phyloP scores from a whole-genome alignment of 306 rosid species.

The Lagenaria siceraria region DNA sequence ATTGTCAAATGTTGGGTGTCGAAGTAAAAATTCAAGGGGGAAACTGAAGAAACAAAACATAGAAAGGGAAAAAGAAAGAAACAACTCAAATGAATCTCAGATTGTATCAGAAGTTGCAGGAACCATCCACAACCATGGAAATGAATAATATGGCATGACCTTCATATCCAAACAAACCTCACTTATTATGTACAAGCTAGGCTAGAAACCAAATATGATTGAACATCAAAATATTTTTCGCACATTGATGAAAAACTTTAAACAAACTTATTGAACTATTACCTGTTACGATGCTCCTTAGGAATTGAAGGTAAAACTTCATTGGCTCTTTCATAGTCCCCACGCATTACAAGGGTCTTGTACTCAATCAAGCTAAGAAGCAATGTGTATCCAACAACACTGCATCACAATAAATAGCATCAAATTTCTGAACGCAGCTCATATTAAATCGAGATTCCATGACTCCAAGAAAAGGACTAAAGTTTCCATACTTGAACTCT shows the following conservation, averaged over 20 bases:
- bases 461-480: slow-evolving; percentile 10
- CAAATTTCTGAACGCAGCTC: slow-evolving; percentile 9
- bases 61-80: not conserved
- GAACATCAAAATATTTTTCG: not conserved
- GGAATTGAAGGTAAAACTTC: slow-evolving; percentile 93
- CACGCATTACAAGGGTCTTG: slow-evolving; percentile 99
- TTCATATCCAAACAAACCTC: not conserved
- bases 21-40: not conserved
- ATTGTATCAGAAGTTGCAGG: not conserved
- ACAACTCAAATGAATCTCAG: not conserved
- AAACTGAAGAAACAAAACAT: not conserved
- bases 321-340: slow-evolving; percentile 87
- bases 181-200: not conserved
- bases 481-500: slow-evolving; percentile 82
- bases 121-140: not conserved
- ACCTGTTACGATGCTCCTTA: slow-evolving; percentile 94
- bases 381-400: slow-evolving; percentile 87
- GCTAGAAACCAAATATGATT: not conserved
- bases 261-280: slow-evolving; percentile 3
- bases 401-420: slow-evolving; percentile 20
- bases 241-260: not conserved
- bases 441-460: not conserved
- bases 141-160: not conserved
- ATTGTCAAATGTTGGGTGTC: not conserved
- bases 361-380: slow-evolving; percentile 95